phyloP scores from a whole-genome alignment of 352 stramenopile genomes.

The Globisporangium apiculatum region DNA sequence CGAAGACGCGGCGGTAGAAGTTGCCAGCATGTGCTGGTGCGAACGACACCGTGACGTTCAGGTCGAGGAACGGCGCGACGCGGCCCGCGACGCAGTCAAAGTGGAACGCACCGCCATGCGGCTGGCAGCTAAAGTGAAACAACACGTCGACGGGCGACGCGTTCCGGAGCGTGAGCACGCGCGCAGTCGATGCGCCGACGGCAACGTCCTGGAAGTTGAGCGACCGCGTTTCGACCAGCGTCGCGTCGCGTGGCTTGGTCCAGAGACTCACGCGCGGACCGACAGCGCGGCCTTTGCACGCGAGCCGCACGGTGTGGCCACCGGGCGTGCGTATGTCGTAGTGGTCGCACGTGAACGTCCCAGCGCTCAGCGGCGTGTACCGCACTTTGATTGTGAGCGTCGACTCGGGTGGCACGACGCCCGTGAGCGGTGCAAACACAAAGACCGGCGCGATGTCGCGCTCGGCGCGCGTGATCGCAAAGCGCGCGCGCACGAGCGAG shows the following conservation, averaged over 20 bases:
- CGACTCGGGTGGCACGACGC: conserved; percentile 73
- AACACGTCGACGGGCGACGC: conserved; percentile 57
- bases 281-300: conserved; percentile 59
- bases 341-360: conserved; percentile 87
- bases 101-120: conserved; percentile 65
- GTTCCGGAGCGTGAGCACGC: conserved; percentile 83
- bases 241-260: conserved; percentile 75
- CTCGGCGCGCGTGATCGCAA: conserved; percentile 68
- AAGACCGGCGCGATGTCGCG: conserved; percentile 84
- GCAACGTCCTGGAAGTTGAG: conserved; percentile 89
- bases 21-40: conserved; percentile 68
- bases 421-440: conserved; percentile 57
- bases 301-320: conserved; percentile 75
- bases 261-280: conserved; percentile 64
- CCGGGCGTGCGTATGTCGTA: conserved; percentile 88
- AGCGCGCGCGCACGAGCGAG: conserved; percentile 85
- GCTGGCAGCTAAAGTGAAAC: conserved; percentile 78
- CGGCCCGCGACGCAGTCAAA: conserved; percentile 73
- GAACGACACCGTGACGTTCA: conserved; percentile 84
- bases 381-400: conserved; percentile 55
- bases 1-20: conserved; percentile 88
- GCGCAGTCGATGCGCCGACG: conserved; percentile 42
- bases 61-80: conserved; percentile 74
- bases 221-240: conserved; percentile 61
- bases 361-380: conserved; percentile 76